These are phyloP conservation scores for Byssothecium circinans DNA, from an alignment of 2,329 filamentous ascomycete genomes.

Conservation along the genomic window DNA sequence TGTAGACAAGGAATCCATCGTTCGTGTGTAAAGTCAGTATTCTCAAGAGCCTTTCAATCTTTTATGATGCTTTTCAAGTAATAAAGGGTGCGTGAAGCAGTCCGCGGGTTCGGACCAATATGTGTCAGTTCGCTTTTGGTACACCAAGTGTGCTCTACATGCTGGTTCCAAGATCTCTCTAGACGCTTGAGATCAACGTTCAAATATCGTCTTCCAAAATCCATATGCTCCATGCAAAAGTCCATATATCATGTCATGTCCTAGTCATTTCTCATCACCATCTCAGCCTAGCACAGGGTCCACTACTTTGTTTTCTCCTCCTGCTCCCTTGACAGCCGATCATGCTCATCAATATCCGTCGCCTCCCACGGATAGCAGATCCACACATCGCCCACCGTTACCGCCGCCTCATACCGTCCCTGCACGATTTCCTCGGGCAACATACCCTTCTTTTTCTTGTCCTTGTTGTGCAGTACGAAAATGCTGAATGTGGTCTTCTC, in stretches of 20 bases:
- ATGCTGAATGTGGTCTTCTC: conserved; percentile 87
- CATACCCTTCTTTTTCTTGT: conserved; percentile 90
- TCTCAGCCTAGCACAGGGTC: no score
- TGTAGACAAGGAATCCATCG: no score
- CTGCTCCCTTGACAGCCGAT: conserved; percentile 62
- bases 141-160: background rate
- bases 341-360: conserved; percentile 89
- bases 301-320: conserved; percentile 21
- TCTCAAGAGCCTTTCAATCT: no score
- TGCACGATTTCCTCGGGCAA: conserved; percentile 78
- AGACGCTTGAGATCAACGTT: background rate
- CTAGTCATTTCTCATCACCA: background rate
- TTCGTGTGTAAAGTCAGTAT: no score
- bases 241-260: background rate
- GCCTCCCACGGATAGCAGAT: conserved; percentile 99
- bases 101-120: no score
- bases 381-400: conserved; percentile 92
- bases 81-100: no score
- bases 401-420: conserved; percentile 78
- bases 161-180: background rate
- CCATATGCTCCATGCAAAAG: background rate
- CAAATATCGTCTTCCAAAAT: background rate
- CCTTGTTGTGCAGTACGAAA: conserved; percentile 98
- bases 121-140: background rate
- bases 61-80: no score